Conservation (phyloP, 257 asterid species). For the Solanum pennellii region DNA sequence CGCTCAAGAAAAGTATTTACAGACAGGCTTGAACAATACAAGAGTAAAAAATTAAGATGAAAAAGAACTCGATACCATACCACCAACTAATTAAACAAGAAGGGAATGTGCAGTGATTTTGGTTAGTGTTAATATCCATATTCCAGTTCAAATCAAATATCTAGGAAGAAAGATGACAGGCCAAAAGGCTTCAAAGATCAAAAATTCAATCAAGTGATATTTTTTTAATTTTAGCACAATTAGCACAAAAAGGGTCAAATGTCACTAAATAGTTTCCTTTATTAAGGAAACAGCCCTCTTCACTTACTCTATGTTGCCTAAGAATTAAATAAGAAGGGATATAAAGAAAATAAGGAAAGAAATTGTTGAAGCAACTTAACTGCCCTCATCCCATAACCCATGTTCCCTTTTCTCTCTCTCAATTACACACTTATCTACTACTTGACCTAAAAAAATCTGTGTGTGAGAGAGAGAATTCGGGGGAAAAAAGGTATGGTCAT, state of each 20-base stretch:
- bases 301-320: neutral
- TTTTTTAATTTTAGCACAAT: neutral
- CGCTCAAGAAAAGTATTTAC: neutral
- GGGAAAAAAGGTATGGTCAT: neutral
- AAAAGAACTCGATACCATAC: neutral
- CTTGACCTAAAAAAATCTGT: neutral
- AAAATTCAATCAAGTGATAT: neutral
- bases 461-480: neutral
- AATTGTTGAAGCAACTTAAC: neutral
- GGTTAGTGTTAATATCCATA: neutral
- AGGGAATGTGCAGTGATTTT: neutral
- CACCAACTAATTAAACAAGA: neutral
- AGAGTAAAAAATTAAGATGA: neutral
- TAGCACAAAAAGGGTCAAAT: neutral
- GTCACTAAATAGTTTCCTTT: neutral
- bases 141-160: neutral
- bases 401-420: neutral
- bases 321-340: neutral
- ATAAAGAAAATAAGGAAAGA: neutral
- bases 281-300: neutral
- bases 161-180: neutral
- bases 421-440: neutral
- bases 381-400: neutral
- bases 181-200: neutral
- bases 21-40: neutral